Evolutionary conservation across 1,284 basidiomycete genomes (phyloP).

Genomic region (Leccinum discolor): DNA sequence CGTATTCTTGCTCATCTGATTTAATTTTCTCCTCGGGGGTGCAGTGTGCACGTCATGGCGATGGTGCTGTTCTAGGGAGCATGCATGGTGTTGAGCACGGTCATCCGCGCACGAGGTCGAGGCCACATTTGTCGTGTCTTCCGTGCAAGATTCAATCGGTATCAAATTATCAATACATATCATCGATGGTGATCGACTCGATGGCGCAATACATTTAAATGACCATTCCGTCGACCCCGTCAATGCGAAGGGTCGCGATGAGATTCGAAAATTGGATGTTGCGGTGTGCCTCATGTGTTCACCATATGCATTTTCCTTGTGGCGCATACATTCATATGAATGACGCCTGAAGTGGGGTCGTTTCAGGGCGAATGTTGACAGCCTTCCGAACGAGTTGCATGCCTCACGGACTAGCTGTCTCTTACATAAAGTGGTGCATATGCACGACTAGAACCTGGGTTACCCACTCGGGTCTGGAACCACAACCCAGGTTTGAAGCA

Average conservation of each 20-base stretch:
- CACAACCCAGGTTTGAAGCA: neutral
- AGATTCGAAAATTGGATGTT: conserved; percentile 8
- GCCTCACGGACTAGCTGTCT: neutral
- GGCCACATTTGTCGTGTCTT: neutral
- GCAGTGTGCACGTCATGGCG: neutral
- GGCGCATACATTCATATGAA: neutral
- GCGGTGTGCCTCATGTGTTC: neutral
- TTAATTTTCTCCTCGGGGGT: neutral
- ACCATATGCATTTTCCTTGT: conserved; percentile 6
- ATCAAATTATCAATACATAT: neutral
- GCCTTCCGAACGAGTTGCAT: neutral
- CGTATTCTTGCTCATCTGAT: neutral
- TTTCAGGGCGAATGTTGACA: neutral
- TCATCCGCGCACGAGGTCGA: conserved; percentile 3
- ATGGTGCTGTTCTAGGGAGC: neutral
- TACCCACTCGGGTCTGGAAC: neutral
- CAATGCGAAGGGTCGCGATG: conserved; percentile 1
- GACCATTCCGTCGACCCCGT: neutral
- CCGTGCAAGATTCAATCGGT: neutral
- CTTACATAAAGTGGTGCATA: neutral
- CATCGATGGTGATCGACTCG: conserved; percentile 5
- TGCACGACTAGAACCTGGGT: neutral
- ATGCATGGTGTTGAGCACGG: neutral
- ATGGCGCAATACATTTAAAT: neutral
- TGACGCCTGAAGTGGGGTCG: neutral